Percentiles rank a stretch among this genome's conserved stretches.
phyloP scores from a whole-genome alignment of 805 yeast genomes.

The Candida glaebosa region DNA sequence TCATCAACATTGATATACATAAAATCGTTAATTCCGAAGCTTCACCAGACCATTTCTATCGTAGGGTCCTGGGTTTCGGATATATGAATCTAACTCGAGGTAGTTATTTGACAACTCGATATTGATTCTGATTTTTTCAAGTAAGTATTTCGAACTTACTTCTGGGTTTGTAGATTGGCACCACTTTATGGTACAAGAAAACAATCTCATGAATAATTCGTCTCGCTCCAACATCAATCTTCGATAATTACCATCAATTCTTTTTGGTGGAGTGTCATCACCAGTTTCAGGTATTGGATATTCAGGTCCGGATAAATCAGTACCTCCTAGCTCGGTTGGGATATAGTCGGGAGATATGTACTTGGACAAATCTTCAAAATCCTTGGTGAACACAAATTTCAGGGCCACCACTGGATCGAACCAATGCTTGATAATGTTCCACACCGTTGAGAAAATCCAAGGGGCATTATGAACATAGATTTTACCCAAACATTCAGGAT shows the following conservation, averaged over 20 bases:
- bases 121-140: constrained; percentile 53
- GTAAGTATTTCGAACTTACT: constrained; percentile 45
- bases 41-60: constrained; percentile 65
- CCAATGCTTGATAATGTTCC: constrained; percentile 93
- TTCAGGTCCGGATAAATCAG: constrained; percentile 51
- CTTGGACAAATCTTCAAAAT: constrained; percentile 59
- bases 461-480: constrained; percentile 92
- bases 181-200: constrained; percentile 74
- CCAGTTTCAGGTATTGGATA: constrained; percentile 67
- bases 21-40: constrained; percentile 10
- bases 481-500: constrained; percentile 91
- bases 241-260: constrained; percentile 39
- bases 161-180: constrained; percentile 56
- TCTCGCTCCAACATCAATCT: constrained; percentile 50
- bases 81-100: constrained; percentile 69
- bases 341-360: constrained; percentile 57
- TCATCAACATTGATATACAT: too few species aligned
- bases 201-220: constrained; percentile 49
- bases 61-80: constrained; percentile 73
- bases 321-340: constrained; percentile 76
- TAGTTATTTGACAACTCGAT: constrained; percentile 59
- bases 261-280: constrained; percentile 18
- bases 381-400: constrained; percentile 80
- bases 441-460: constrained; percentile 91
- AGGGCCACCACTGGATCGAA: constrained; percentile 94